These are phyloP conservation scores for Fusarium nygamai DNA, from an alignment of 2,329 filamentous ascomycete genomes.

Conservation along the genomic window DNA sequence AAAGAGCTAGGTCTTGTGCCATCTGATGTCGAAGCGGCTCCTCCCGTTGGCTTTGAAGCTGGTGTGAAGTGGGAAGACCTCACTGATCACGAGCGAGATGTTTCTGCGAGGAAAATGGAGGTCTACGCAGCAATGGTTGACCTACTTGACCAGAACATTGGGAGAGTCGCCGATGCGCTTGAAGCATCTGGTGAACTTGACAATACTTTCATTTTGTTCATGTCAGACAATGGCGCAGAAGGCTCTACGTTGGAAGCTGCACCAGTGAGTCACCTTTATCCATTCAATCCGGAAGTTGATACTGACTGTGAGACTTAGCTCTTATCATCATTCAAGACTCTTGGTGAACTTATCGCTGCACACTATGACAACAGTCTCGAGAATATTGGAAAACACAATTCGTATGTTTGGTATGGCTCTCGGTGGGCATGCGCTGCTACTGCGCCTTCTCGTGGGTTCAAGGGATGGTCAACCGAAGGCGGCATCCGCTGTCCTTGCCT, in stretches of 20 bases:
- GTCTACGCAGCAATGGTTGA: conserved; percentile 68
- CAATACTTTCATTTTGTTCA: conserved; percentile 64
- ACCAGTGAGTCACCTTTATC: conserved; percentile 51
- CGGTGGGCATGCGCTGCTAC: conserved; percentile 59
- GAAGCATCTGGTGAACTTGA: conserved; percentile 59
- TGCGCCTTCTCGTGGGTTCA: conserved; percentile 52
- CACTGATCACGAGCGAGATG: background rate
- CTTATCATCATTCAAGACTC: background rate
- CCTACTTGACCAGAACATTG: conserved; percentile 62
- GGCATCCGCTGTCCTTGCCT: conserved; percentile 23
- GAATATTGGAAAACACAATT: conserved; percentile 64
- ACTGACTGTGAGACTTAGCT: background rate
- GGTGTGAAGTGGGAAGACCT: conserved; percentile 37
- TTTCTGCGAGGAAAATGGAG: conserved; percentile 48
- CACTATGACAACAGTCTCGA: conserved; percentile 61
- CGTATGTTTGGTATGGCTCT: conserved; percentile 69
- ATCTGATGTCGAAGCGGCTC: conserved; percentile 46
- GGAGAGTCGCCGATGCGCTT: conserved; percentile 61
- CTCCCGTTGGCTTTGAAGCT: conserved; percentile 20
- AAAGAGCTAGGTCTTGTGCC: background rate
- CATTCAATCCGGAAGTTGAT: background rate
- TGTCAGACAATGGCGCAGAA: conserved; percentile 65
- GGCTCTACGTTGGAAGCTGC: conserved; percentile 68
- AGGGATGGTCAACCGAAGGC: conserved; percentile 40
- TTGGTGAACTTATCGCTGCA: background rate